Percentiles rank a stretch among this genome's conserved stretches.
These are phyloP conservation scores for Grosmannia serpens DNA, from an alignment of 2,329 filamentous ascomycete genomes.

Conservation along the genomic window DNA sequence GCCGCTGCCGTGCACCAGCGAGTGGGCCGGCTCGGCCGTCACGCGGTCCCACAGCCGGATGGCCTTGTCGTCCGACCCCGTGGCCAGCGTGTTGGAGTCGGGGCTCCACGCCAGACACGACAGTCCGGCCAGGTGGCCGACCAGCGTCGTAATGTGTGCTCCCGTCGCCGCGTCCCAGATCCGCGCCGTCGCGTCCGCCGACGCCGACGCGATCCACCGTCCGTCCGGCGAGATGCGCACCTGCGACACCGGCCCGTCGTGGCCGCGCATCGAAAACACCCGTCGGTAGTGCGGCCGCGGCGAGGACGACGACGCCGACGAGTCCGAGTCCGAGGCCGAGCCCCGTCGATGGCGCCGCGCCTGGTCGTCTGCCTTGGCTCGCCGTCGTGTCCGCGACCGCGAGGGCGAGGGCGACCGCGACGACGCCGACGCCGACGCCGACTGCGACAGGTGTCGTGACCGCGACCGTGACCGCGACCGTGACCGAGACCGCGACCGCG, in stretches of 20 bases:
- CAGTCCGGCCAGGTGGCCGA: constrained; percentile 86
- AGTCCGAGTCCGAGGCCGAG: constrained; percentile 5
- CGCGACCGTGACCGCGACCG: not conserved
- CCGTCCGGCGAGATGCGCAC: constrained; percentile 89
- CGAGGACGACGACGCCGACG: constrained; percentile 15
- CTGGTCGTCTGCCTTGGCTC: too few species aligned
- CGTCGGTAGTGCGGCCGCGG: constrained; percentile 55
- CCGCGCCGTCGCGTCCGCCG: constrained; percentile 81
- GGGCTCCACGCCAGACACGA: constrained; percentile 92
- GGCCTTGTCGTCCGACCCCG: constrained; percentile 89
- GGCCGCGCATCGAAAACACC: constrained; percentile 62
- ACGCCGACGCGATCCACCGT: constrained; percentile 78
- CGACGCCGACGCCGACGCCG: constrained; percentile 21
- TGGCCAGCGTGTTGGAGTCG: constrained; percentile 76
- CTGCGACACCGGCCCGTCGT: constrained; percentile 67
- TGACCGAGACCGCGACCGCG: too few species aligned
- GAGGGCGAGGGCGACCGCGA: constrained; percentile 19
- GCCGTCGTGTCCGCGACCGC: constrained; percentile 7
- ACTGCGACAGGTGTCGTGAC: constrained; percentile 16
- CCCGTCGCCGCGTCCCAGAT: constrained; percentile 79
- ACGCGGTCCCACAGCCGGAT: constrained; percentile 83
- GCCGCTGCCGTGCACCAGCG: constrained; percentile 12
- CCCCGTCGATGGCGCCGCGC: not conserved
- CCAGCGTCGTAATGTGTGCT: constrained; percentile 72
- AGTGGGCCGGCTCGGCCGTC: constrained; percentile 33